phyloP scores from a whole-genome alignment of 495 filamentous ascomycete genomes.

The Daldinia childiae region DNA sequence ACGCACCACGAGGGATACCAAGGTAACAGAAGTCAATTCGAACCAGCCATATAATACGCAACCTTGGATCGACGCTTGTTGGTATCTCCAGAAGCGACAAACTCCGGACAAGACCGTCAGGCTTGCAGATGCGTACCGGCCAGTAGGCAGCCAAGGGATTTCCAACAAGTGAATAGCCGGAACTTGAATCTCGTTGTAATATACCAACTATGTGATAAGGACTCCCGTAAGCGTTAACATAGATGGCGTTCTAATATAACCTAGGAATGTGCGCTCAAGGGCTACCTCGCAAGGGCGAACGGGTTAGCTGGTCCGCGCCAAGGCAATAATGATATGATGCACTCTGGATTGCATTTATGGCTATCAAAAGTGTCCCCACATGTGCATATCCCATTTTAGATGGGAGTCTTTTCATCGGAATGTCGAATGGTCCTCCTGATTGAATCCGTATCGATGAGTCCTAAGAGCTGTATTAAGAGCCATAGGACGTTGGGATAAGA shows the following conservation, averaged over 20 bases:
- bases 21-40: slow-evolving; percentile 68
- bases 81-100: slow-evolving; percentile 74
- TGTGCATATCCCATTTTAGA: slow-evolving; percentile 34
- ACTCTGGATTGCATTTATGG: slow-evolving; percentile 26
- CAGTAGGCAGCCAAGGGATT: not conserved
- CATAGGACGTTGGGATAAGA: slow-evolving; percentile 44
- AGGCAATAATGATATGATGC: slow-evolving; percentile 27
- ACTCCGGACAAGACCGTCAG: slow-evolving; percentile 66
- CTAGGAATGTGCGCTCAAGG: slow-evolving; percentile 81
- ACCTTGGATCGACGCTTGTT: slow-evolving; percentile 71
- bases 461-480: slow-evolving; percentile 30
- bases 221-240: slow-evolving; percentile 73
- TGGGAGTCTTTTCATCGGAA: slow-evolving; percentile 29
- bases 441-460: slow-evolving; percentile 27
- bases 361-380: slow-evolving; percentile 15
- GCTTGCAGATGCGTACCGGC: slow-evolving; percentile 67
- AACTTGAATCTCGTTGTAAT: slow-evolving; percentile 47
- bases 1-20: slow-evolving; percentile 62
- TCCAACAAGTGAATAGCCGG: slow-evolving; percentile 49
- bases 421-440: slow-evolving; percentile 25
- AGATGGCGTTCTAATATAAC: slow-evolving; percentile 77
- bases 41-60: slow-evolving; percentile 73
- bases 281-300: slow-evolving; percentile 57
- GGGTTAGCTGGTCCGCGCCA: slow-evolving; percentile 30
- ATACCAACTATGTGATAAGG: slow-evolving; percentile 74